Evolutionary conservation across 768 basidiomycete species (phyloP), one percentile per base, ranked within the genome.

Genomic region (Sistotremastrum niveocremeum): DNA sequence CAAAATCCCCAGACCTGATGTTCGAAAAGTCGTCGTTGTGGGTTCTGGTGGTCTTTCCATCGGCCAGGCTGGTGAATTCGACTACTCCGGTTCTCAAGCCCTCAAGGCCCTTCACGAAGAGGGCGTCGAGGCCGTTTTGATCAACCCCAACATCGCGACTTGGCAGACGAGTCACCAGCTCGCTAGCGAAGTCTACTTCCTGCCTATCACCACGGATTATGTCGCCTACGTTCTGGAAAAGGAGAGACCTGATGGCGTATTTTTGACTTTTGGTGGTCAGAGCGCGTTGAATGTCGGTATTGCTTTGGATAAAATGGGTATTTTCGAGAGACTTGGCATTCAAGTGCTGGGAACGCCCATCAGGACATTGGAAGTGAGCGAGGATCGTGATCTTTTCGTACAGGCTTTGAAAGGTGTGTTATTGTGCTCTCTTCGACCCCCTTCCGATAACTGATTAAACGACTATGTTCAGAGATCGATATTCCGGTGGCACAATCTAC

Each of bases 111-210:
- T 99, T 44, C 79, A 82, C 54, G 95, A 99, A 63, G 89, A 93
- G 62, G 93, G 93, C 45, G 81, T 99, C 44, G 76, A 85, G 46
- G 87, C 90, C 33, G 81, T 99, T 51, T 80, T 99, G 52, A 89
- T 99, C 63, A 99, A 98, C 64, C 95, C 95, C 41, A 98, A 99
- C 60, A 97, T 98, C 52, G 94, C 95, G 38, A 98, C 95, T 32
- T 97, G 94, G 84, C 95, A 99, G 66, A 98, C 95, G 1, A 97
- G 93, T 6, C 95, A 99, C 60, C 81, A 97, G 62, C 73, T 99
- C 52, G 95, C 95, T 31, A 84, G 84, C 1, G 88, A 97, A 61
- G 90, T 98, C 54, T 99, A 98, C 68, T 99, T 98, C 68, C 66
- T 99, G 34, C 95, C 95, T 41, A 78, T 99, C 57, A 97, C 95